Evolutionary conservation across 805 yeast genomes (phyloP).

Genomic region (Lipomyces starkeyi): DNA sequence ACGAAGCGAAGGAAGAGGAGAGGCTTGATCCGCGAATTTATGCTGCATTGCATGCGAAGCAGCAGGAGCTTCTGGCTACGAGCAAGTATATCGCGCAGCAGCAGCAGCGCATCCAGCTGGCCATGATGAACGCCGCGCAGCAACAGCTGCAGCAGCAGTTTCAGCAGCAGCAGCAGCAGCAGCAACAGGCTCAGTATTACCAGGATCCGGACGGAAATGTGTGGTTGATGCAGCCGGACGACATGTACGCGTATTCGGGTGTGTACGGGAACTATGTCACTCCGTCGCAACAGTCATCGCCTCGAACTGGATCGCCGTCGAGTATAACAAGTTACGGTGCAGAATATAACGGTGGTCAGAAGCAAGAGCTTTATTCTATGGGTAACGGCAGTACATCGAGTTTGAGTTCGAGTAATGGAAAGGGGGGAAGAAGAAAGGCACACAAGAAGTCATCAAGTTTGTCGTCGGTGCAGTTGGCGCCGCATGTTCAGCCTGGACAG

Average conservation of each 20-base stretch:
- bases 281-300: background rate
- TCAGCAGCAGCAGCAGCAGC: background rate
- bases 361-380: background rate
- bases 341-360: background rate
- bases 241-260: conserved; percentile 7
- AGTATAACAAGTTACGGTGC: background rate
- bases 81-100: conserved; percentile 45
- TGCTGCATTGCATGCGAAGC: conserved; percentile 46
- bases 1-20: conserved; percentile 15
- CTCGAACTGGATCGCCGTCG: conserved; percentile 21
- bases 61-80: conserved; percentile 46
- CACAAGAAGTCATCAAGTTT: conserved; percentile 10
- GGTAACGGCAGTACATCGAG: conserved; percentile 18
- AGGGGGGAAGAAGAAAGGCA: background rate
- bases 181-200: conserved; percentile 17
- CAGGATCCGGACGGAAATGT: conserved; percentile 31
- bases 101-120: conserved; percentile 46
- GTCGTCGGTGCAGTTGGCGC: conserved; percentile 1
- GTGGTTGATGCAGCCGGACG: conserved; percentile 18
- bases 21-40: conserved; percentile 38
- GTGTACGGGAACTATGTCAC: background rate
- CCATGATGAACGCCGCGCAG: conserved; percentile 38
- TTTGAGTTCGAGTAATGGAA: background rate
- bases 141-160: conserved; percentile 37
- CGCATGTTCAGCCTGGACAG: background rate